Conservation (phyloP, 306 rosid species). For the Corylus heterophylla region DNA sequence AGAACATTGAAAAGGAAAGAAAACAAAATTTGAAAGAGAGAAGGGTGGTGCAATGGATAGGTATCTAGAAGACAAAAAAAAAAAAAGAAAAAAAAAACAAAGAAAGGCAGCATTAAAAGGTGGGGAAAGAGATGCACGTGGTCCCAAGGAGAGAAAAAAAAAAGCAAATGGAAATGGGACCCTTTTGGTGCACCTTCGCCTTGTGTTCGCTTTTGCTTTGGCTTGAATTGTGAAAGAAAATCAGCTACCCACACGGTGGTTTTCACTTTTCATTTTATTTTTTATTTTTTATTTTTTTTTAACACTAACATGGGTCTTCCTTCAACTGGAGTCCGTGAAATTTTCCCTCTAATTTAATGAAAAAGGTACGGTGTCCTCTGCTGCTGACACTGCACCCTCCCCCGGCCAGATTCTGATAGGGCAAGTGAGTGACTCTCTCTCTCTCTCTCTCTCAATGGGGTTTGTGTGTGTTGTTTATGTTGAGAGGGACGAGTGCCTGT, state of each 20-base stretch:
- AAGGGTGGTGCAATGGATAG: no score
- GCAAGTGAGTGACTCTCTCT: constrained; percentile 16
- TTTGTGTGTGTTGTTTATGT: constrained; percentile 40
- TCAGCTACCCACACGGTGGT: constrained; percentile 25
- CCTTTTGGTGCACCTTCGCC: constrained; percentile 13
- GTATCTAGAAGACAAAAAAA: constrained; percentile 29
- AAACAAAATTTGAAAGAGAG: no score
- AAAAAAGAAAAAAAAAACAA: neutral
- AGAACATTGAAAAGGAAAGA: no score
- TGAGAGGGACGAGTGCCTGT: constrained; percentile 77
- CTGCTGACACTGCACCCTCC: constrained; percentile 37
- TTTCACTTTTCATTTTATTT: neutral
- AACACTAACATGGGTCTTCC: constrained; percentile 7
- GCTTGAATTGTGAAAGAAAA: constrained; percentile 34
- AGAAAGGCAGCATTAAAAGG: constrained; percentile 43
- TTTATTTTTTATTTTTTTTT: neutral
- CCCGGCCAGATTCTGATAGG: constrained; percentile 25
- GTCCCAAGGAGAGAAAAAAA: constrained; percentile 26
- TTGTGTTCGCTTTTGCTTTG: constrained; percentile 26
- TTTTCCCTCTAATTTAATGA: constrained; percentile 26
- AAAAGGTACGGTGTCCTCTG: constrained; percentile 24
- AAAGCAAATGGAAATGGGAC: constrained; percentile 18
- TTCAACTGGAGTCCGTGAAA: constrained; percentile 1
- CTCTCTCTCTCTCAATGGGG: constrained; percentile 10
- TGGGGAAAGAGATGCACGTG: constrained; percentile 44